Evolutionary conservation across 2,329 filamentous ascomycete species (phyloP).

Genomic region (Colletotrichum tofieldiae): DNA sequence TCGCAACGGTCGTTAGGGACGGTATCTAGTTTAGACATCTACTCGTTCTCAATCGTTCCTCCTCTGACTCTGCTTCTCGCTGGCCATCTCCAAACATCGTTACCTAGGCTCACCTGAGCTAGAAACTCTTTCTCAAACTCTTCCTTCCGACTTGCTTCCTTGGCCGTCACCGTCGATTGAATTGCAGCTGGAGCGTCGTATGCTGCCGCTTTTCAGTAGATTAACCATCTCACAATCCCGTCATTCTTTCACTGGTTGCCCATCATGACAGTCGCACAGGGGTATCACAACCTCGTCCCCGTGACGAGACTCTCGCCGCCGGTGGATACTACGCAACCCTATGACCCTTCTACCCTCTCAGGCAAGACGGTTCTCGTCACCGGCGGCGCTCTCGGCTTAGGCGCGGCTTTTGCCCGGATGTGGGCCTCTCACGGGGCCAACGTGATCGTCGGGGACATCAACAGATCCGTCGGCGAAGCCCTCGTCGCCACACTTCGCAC

Average conservation of each 20-base stretch:
- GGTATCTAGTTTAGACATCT: not conserved
- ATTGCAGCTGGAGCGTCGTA: not conserved
- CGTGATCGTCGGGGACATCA: slow-evolving; percentile 76
- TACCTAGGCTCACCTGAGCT: no score
- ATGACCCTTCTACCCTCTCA: slow-evolving; percentile 61
- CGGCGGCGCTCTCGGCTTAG: slow-evolving; percentile 75
- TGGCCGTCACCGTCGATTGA: not conserved
- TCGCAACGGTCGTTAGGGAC: slow-evolving; percentile 9
- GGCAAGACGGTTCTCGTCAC: slow-evolving; percentile 75
- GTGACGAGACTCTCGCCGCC: slow-evolving; percentile 55
- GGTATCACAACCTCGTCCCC: slow-evolving; percentile 36
- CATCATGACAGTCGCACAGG: slow-evolving; percentile 37
- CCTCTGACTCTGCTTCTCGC: not conserved
- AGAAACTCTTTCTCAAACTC: not conserved
- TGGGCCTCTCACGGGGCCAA: slow-evolving; percentile 72
- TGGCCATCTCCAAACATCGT: not conserved
- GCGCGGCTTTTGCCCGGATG: slow-evolving; percentile 66
- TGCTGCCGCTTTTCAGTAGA: not conserved
- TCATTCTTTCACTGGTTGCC: not conserved
- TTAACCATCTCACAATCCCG: slow-evolving; percentile 1
- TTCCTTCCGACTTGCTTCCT: not conserved
- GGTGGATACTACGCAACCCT: slow-evolving; percentile 61
- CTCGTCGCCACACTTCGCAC: slow-evolving; percentile 68
- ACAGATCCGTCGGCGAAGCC: slow-evolving; percentile 66
- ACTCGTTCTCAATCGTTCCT: not conserved